Percentiles rank a stretch among this genome's conserved stretches.
phyloP scores from a whole-genome alignment of 2,329 filamentous ascomycete species.

The Shiraia sp. region DNA sequence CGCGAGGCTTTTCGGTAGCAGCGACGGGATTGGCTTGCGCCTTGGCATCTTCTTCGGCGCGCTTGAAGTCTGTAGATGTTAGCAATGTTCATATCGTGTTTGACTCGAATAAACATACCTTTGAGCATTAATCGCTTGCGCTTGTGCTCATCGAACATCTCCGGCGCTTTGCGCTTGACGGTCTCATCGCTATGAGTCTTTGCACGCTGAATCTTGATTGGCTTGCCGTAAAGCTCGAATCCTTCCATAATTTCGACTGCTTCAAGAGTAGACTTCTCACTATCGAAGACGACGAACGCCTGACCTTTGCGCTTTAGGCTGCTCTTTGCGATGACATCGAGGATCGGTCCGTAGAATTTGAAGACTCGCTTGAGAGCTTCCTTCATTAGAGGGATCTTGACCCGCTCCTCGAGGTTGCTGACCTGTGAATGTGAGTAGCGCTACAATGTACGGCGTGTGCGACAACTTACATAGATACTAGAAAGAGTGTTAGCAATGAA shows the following conservation, averaged over 20 bases:
- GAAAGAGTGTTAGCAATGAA: slow-evolving; percentile 28
- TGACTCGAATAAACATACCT: slow-evolving; percentile 61
- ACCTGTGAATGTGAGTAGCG: slow-evolving; percentile 47
- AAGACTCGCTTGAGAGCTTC: slow-evolving; percentile 77
- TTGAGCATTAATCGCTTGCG: slow-evolving; percentile 83
- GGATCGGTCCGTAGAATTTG: slow-evolving; percentile 81
- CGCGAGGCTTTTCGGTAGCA: slow-evolving; percentile 57
- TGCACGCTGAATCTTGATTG: slow-evolving; percentile 82
- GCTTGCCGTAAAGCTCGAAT: slow-evolving; percentile 90
- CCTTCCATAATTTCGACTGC: slow-evolving; percentile 90
- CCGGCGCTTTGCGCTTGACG: slow-evolving; percentile 72
- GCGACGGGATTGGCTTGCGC: slow-evolving; percentile 71
- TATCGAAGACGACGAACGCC: slow-evolving; percentile 91
- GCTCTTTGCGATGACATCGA: slow-evolving; percentile 85
- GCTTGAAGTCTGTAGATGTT: slow-evolving; percentile 65
- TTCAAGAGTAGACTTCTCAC: slow-evolving; percentile 72
- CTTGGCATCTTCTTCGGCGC: slow-evolving; percentile 79
- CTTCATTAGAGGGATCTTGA: slow-evolving; percentile 78
- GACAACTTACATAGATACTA: slow-evolving; percentile 43
- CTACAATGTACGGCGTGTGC: slow-evolving; percentile 26
- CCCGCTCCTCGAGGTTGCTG: slow-evolving; percentile 88
- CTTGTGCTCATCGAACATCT: slow-evolving; percentile 89
- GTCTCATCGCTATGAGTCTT: slow-evolving; percentile 85
- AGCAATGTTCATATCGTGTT: slow-evolving; percentile 12
- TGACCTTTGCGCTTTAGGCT: slow-evolving; percentile 93